Evolutionary conservation across 2,329 filamentous ascomycete species (phyloP), one percentile per base, ranked within the genome.

Genomic region (Colletotrichum sp.): DNA sequence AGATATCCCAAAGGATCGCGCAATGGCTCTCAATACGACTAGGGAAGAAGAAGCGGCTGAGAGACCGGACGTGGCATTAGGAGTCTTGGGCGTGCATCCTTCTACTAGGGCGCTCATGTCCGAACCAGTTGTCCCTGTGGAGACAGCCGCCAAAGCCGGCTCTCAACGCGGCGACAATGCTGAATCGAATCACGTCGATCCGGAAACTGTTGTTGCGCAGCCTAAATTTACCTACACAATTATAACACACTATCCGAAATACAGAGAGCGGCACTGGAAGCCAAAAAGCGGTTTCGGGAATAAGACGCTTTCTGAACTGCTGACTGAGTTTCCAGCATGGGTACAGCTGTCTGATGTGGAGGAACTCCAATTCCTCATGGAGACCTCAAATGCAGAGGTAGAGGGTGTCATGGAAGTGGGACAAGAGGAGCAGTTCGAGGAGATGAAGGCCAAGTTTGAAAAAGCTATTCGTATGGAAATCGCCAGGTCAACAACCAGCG

Each of bases 1-100:
- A 52, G 2, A 52, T 21, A 0, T 52, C 0, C n/a, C 44, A 0
- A 13, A 8, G 10, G 0, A 52, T 21, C n/a, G 3, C 4, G 10
- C 44, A 2, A 13, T 52, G n/a, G 0, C n/a, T 21, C 44, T 0
- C n/a, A 21, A 6, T 49, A 5, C 44, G 6, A 52, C 44, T 13
- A 3, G 6, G n/a, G 1, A 7, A 21, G 44, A 0, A 21, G 44
- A 49, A 2, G 44, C n/a, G 6, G 44, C 44, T 7, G 10, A 49
- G 44, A 52, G 3, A 21, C 10, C n/a, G 4, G 2, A 21, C 10
- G 3, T 2, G 6, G 44, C 2, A 13, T 1, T 2, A 8, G n/a
- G 0, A 0, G 2, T 3, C 10, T 13, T 13, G 0, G 5, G 44
- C 6, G n/a, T 52, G n/a, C 6, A 52, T 21, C 44, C n/a, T 52